Percentiles rank a stretch among this genome's conserved stretches.
Conservation (phyloP, 2,329 filamentous ascomycete species). For the Fusarium albidum region DNA sequence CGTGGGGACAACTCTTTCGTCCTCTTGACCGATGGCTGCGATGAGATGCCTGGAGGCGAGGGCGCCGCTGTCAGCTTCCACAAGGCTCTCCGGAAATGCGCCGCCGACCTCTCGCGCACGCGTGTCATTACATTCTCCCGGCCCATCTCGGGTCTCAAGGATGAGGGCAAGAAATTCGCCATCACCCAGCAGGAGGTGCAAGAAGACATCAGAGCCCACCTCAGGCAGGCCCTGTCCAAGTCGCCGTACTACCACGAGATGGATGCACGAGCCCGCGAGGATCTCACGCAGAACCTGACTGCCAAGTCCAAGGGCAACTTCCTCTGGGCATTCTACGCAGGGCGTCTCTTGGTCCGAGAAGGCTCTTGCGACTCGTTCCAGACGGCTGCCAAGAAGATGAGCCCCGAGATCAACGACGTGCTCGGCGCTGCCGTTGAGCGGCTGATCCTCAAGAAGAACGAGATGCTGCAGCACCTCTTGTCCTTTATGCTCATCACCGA, state of each 20-base stretch:
- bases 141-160: conserved; percentile 42
- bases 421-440: conserved; percentile 19
- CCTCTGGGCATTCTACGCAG: conserved; percentile 48
- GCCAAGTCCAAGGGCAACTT: conserved; percentile 47
- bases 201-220: conserved; percentile 44
- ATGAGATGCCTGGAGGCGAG: conserved; percentile 42
- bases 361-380: conserved; percentile 18
- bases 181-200: conserved; percentile 44
- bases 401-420: conserved; percentile 17
- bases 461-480: conserved; percentile 38
- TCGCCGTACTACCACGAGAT: conserved; percentile 30
- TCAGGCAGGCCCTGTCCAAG: conserved; percentile 29
- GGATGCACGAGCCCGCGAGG: conserved; percentile 37
- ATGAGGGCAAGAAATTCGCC: conserved; percentile 41
- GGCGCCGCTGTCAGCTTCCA: conserved; percentile 41
- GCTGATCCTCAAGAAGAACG: conserved; percentile 25
- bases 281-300: conserved; percentile 43
- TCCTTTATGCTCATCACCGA: conserved; percentile 47
- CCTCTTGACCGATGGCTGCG: conserved; percentile 49
- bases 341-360: conserved; percentile 42
- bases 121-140: conserved; percentile 49
- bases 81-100: conserved; percentile 41
- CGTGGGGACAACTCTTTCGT: conserved; percentile 40
- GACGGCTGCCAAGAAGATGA: conserved; percentile 12
- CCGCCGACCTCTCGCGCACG: conserved; percentile 39